Percentiles rank a stretch among this genome's conserved stretches.
These are phyloP conservation scores for Xylaria sp. DNA, from an alignment of 2,329 filamentous ascomycete genomes.

Conservation along the genomic window DNA sequence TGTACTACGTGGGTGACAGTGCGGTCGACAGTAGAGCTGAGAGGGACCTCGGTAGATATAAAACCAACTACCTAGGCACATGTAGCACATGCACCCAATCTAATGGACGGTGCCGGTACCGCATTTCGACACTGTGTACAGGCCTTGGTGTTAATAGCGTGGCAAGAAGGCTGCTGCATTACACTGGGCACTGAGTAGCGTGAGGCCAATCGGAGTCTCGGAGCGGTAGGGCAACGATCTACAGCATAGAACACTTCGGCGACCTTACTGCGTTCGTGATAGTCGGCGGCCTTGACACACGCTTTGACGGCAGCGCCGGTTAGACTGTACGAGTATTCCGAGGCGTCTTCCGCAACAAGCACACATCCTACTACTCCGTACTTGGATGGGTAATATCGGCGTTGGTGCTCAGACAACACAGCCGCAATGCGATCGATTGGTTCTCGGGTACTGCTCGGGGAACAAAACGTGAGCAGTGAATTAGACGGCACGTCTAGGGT, in stretches of 20 bases:
- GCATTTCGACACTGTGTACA: slow-evolving; percentile 9
- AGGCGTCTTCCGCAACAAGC: background rate
- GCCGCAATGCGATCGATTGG: slow-evolving; percentile 20
- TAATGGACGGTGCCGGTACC: background rate
- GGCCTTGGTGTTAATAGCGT: background rate
- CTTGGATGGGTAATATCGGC: slow-evolving; percentile 2
- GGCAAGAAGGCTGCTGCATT: background rate
- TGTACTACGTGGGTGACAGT: background rate
- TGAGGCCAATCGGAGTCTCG: slow-evolving; percentile 35
- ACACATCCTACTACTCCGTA: too few species aligned
- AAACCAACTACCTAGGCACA: background rate
- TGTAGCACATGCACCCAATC: background rate
- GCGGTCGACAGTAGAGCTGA: background rate
- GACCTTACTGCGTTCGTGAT: slow-evolving; percentile 34
- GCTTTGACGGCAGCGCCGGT: slow-evolving; percentile 27
- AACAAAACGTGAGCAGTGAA: background rate
- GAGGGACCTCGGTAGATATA: background rate
- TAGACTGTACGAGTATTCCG: slow-evolving; percentile 10
- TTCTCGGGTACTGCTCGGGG: slow-evolving; percentile 3
- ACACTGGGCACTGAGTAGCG: background rate
- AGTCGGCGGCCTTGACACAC: slow-evolving; percentile 31
- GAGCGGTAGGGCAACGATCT: slow-evolving; percentile 25
- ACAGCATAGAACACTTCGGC: slow-evolving; percentile 18
- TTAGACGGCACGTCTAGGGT: slow-evolving; percentile 3
- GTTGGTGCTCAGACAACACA: background rate